phyloP scores from a whole-genome alignment of 352 stramenopile genomes.

The Globisporangium megalacanthum region DNA sequence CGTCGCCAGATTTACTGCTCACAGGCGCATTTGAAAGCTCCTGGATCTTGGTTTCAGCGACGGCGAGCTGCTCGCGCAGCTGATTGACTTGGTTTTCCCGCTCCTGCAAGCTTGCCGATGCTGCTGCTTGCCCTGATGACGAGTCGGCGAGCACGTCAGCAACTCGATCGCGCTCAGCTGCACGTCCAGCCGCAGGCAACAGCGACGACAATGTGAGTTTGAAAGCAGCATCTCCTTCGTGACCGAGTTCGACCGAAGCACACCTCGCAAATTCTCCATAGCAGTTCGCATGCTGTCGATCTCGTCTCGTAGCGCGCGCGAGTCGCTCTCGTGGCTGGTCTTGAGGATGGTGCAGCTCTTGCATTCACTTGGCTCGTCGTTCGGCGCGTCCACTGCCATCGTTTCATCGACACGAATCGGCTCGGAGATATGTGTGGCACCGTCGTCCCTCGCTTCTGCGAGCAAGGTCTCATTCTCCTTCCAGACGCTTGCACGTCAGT shows the following conservation, averaged over 20 bases:
- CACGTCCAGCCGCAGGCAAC: neutral
- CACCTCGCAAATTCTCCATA: constrained; percentile 12
- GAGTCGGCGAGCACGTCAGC: constrained; percentile 14
- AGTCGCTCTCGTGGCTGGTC: constrained; percentile 1
- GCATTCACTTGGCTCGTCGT: constrained; percentile 2
- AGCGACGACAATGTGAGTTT: neutral
- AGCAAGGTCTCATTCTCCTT: neutral
- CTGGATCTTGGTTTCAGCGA: constrained; percentile 16
- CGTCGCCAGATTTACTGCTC: constrained; percentile 14
- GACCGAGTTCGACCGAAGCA: neutral
- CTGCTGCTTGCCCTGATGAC: constrained; percentile 5
- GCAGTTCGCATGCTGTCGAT: constrained; percentile 6
- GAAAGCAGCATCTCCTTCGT: neutral
- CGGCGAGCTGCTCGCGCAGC: constrained; percentile 25
- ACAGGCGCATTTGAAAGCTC: constrained; percentile 5
- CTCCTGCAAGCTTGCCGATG: constrained; percentile 17
- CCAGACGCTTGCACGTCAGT: no score
- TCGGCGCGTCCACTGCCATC: neutral
- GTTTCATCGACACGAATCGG: neutral
- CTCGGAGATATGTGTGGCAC: neutral
- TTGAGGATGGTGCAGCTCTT: constrained; percentile 1
- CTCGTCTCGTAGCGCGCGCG: constrained; percentile 5
- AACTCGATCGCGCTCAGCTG: constrained; percentile 30
- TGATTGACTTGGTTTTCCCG: constrained; percentile 32
- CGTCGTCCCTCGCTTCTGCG: neutral